These are phyloP conservation scores for Atalantia buxifolia DNA, from an alignment of 345 rosid genomes.

Conservation along the genomic window DNA sequence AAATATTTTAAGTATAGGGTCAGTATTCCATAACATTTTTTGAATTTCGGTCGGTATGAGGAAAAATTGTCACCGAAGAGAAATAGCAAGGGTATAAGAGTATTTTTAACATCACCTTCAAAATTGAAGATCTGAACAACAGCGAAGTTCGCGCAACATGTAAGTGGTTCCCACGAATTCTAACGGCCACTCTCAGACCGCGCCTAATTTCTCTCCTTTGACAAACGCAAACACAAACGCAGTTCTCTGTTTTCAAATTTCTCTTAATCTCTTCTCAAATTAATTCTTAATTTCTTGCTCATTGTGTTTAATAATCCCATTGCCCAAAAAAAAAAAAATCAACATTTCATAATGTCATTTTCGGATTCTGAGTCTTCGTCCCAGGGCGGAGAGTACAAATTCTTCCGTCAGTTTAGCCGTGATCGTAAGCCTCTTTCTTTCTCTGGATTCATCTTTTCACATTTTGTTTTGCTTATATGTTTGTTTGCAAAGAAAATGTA, in stretches of 20 bases:
- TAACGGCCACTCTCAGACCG: constrained; percentile 24
- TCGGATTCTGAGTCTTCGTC: constrained; percentile 68
- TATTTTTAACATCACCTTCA: background rate
- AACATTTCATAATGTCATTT: constrained; percentile 43
- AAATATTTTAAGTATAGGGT: background rate
- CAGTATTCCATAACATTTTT: background rate
- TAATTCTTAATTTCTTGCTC: background rate
- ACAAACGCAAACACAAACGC: background rate
- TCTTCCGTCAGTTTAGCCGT: constrained; percentile 73
- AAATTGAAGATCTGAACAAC: background rate
- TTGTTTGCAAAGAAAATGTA: background rate
- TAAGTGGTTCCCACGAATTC: constrained; percentile 12
- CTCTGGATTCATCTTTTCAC: background rate
- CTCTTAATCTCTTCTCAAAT: background rate
- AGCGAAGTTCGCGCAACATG: constrained; percentile 4
- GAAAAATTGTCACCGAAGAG: background rate
- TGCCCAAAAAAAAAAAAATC: no score
- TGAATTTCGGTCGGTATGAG: no score
- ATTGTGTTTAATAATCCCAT: background rate
- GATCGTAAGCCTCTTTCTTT: constrained; percentile 48
- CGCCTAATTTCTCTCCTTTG: constrained; percentile 20
- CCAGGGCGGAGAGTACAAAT: constrained; percentile 53
- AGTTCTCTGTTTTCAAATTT: background rate
- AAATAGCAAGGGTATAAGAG: background rate
- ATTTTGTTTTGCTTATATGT: background rate